These are phyloP conservation scores for Fusarium nanum DNA, from an alignment of 2,329 filamentous ascomycete genomes.

Conservation along the genomic window DNA sequence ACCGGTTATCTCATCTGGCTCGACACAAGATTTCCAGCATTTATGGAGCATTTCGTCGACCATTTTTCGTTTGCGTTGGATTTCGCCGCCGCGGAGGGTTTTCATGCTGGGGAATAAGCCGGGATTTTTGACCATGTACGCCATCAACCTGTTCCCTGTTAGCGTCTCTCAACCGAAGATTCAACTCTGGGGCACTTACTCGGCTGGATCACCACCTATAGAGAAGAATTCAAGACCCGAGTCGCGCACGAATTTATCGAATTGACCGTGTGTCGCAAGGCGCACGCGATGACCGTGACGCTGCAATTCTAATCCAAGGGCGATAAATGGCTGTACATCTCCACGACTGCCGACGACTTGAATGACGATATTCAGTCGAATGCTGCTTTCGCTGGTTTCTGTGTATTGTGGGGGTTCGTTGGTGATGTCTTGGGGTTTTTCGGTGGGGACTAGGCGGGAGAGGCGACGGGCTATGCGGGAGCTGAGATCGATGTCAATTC, in stretches of 20 bases:
- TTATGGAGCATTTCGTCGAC: background rate
- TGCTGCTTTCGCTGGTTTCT: background rate
- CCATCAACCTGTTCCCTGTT: background rate
- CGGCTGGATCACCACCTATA: constrained; percentile 16
- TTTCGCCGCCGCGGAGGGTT: background rate
- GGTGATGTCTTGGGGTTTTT: background rate
- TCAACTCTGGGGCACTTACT: background rate
- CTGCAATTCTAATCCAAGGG: constrained; percentile 12
- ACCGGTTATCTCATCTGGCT: background rate
- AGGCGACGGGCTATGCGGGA: constrained; percentile 15
- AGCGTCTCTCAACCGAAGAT: too few relatives aligned
- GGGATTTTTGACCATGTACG: constrained; percentile 7
- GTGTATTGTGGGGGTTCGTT: background rate
- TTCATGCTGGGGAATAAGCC: background rate
- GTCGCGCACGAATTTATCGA: constrained; percentile 3
- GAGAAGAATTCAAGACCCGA: constrained; percentile 23
- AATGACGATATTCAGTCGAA: constrained; percentile 27
- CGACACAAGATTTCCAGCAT: background rate
- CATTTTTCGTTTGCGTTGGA: background rate
- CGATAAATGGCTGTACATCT: constrained; percentile 31
- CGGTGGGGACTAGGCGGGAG: background rate
- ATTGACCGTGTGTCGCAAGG: constrained; percentile 26
- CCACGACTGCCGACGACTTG: constrained; percentile 31
- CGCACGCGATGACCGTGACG: constrained; percentile 30
- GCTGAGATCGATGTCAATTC: constrained; percentile 19